Evolutionary conservation across 1,284 basidiomycete species (phyloP).

Genomic region (Coniophora puteana): DNA sequence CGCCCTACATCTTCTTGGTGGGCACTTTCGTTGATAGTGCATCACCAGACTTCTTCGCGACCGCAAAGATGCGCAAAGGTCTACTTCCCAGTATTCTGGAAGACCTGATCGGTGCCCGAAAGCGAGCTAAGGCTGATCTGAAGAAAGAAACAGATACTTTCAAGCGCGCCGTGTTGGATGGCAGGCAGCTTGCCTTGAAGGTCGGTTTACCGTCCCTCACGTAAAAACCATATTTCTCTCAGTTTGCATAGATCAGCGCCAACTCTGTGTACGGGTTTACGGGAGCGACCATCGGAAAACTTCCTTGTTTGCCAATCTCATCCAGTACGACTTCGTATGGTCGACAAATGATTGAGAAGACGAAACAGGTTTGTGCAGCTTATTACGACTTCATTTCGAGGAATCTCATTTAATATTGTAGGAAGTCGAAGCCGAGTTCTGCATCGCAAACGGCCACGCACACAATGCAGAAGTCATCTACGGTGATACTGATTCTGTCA

Average conservation of each 20-base stretch:
- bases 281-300: constrained; percentile 91
- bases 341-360: constrained; percentile 96
- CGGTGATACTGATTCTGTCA: constrained; percentile 97
- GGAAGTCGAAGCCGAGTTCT: constrained; percentile 90
- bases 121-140: constrained; percentile 88
- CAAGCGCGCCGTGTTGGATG: constrained; percentile 91
- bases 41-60: constrained; percentile 78
- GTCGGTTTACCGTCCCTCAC: constrained; percentile 34
- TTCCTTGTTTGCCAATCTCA: constrained; percentile 91
- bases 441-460: constrained; percentile 77
- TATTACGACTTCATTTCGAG: neutral
- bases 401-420: constrained; percentile 21
- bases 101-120: constrained; percentile 87
- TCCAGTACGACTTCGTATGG: constrained; percentile 93
- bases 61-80: constrained; percentile 72
- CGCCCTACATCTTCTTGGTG: constrained; percentile 14
- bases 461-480: constrained; percentile 93
- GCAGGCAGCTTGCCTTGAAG: constrained; percentile 92
- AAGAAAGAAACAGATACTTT: constrained; percentile 96
- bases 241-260: constrained; percentile 73
- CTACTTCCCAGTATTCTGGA: constrained; percentile 89
- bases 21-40: constrained; percentile 1
- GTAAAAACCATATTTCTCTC: neutral
- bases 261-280: constrained; percentile 99
- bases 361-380: constrained; percentile 63